Evolutionary conservation across 2,329 filamentous ascomycete genomes (phyloP), one percentile per base, ranked within the genome.

Genomic region (Alternaria brassicae): DNA sequence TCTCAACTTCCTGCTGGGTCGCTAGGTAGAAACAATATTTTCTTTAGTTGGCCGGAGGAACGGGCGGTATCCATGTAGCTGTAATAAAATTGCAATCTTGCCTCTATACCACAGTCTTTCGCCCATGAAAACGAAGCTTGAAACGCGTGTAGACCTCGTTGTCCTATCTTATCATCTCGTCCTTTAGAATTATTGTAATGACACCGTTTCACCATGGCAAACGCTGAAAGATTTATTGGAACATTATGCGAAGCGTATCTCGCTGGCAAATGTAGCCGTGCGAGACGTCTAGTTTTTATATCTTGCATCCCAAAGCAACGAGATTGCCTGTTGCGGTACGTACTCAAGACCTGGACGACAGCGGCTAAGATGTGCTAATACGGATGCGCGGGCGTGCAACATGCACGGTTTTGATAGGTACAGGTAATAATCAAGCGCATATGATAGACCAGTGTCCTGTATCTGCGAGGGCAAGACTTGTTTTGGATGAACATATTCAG

Each of bases 11-110:
- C 30, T 49, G 51, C 39, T 36, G 28, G 37, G 30, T 27, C 40
- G 47, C 19, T 47, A 47, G 51, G 48, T 42, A 60, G 56, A 53
- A 53, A 42, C 30, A 32, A 34, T 57, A 36, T 42, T 37, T 49
- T 19, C 19, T 19, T 30, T 6, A 21, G 32, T 34, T 8, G 30
- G 19, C 23, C n/a, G 32, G 21, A 19, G 45, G 28, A 40, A 32
- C 27, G 48, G 47, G 23, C n/a, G 30, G 28, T 57, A 37, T 44
- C 25, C 28, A 27, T 57, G 49, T 57, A 57, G 37, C 34, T 57
- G 30, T 40, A 45, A 45, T 27, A 32, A 57, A 57, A 57, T 57
- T 57, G 54, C 36, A 45, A 56, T 23, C 4, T 48, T 36, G 44
- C 19, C 23, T 48, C 7, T 48, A 25, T 36, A n/a, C 44, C 10